Evolutionary conservation across 2,329 filamentous ascomycete genomes (phyloP), one percentile per base, ranked within the genome.

Genomic region (Penicillium frequentans): DNA sequence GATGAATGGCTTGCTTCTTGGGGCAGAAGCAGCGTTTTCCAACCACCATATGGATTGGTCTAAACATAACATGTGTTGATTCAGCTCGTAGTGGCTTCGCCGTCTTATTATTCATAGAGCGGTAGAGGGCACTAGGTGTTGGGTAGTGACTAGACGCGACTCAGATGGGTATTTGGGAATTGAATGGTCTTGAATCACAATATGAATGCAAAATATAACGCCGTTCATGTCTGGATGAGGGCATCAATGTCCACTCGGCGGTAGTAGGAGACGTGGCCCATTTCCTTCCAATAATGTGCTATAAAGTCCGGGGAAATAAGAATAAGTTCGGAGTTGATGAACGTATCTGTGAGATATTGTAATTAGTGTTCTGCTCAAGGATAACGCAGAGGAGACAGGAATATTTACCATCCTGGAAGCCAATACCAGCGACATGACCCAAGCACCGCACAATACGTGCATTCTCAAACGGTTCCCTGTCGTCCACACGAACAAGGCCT

Each of bases 261-360:
- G 62, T 75, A 79, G 56, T 77, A 80, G 1, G 77, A 76, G 31
- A 79, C 71, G 55, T 79, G 77, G 3, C 73, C 74, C 67, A 78
- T 74, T n/a, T 73, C 68, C 49, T 90, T 78, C 93, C 93, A 97
- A 70, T 91, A 89, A 70, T 93, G 90, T 2, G 91, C 93, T 54
- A 97, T 72, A 42, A 83, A 81, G 68, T 96, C 81, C n/a, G 86
- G 83, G 2, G 89, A 92, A 39, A 96, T 82, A 35, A 97, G 81
- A 49, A 96, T 86, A 23, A 97, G 81, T 63, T 93, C 86, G 1
- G 87, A 88, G 3, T 87, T 80, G 49, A 93, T 89, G 65, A 86
- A 96, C 57, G 68, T 55, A 50, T 72, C 66, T 73, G 24, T 7
- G 52, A 21, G 1, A 11, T 4, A 19, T 6, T 3, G 24, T 21